Evolutionary conservation across 208 protist species (phyloP).

Genomic region (Leishmania arabica): DNA sequence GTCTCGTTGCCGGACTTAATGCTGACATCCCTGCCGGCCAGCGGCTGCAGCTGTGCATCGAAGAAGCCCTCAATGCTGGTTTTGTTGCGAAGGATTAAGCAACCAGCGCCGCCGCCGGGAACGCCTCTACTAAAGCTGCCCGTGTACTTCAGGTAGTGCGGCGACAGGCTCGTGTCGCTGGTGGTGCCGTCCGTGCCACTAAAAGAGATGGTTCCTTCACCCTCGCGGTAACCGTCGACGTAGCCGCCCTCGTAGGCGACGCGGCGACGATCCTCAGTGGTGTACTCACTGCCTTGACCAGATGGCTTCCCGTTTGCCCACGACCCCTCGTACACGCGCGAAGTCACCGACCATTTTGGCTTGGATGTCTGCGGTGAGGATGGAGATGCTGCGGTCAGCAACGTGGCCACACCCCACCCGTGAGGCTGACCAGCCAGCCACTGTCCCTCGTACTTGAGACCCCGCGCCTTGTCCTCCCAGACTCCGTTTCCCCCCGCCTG

Average conservation of each 20-base stretch:
- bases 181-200: conserved; percentile 7
- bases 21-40: conserved; percentile 6
- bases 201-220: conserved; percentile 41
- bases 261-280: conserved; percentile 8
- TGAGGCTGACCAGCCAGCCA: conserved; percentile 61
- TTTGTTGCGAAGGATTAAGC: conserved; percentile 57
- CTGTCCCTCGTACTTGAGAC: conserved; percentile 54
- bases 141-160: conserved; percentile 36
- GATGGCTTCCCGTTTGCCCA: conserved; percentile 57
- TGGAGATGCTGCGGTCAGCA: neutral
- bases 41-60: conserved; percentile 29
- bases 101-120: conserved; percentile 43
- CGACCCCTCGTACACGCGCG: conserved; percentile 51
- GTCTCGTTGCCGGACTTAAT: conserved; percentile 19
- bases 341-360: neutral
- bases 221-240: conserved; percentile 44
- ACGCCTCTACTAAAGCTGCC: conserved; percentile 46
- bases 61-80: conserved; percentile 77
- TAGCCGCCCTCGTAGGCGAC: conserved; percentile 74
- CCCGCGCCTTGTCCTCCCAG: conserved; percentile 33
- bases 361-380: neutral
- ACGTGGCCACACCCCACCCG: conserved; percentile 56
- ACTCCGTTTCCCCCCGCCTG: conserved; percentile 50
- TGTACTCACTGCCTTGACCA: conserved; percentile 37
- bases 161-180: neutral